Conservation (phyloP, 352 stramenopile genomes). For the Peronosclerospora sorghi region DNA sequence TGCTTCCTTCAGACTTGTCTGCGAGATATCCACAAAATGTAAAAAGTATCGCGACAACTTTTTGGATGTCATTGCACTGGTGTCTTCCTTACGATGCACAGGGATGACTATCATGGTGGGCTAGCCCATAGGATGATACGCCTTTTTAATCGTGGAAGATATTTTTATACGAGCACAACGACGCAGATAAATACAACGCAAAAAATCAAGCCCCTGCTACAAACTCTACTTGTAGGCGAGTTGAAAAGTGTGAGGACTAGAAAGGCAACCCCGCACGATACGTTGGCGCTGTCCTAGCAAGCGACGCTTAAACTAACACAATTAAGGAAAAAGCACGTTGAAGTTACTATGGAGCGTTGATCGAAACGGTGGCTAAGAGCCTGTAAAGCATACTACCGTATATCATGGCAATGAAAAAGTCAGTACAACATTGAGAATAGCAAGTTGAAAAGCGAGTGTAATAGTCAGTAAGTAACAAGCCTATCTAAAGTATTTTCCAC, state of each 20-base stretch:
- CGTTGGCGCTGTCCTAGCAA: constrained; percentile 1
- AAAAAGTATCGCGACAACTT: constrained; percentile 16
- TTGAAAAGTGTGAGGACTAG: constrained; percentile 11
- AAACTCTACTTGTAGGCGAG: constrained; percentile 9
- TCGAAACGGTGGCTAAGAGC: constrained; percentile 5
- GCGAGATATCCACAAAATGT: constrained; percentile 11
- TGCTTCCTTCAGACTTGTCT: constrained; percentile 9
- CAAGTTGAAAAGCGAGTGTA: constrained; percentile 5
- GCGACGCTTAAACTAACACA: constrained; percentile 12
- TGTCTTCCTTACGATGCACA: constrained; percentile 12
- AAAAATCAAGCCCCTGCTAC: neutral
- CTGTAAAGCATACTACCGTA: neutral
- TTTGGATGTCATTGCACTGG: constrained; percentile 4
- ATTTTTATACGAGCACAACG: too few relatives aligned
- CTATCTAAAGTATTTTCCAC: too few relatives aligned
- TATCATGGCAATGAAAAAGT: neutral
- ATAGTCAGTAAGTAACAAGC: too few relatives aligned
- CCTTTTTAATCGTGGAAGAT: neutral
- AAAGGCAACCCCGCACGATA: neutral
- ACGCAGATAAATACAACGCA: too few relatives aligned
- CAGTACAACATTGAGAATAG: constrained; percentile 1
- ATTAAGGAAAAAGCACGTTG: constrained; percentile 4
- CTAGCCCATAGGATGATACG: constrained; percentile 10
- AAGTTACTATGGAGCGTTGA: constrained; percentile 10
- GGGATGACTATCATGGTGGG: constrained; percentile 18